These are phyloP conservation scores for Syzygium jambos DNA, from an alignment of 345 rosid genomes.

Conservation along the genomic window DNA sequence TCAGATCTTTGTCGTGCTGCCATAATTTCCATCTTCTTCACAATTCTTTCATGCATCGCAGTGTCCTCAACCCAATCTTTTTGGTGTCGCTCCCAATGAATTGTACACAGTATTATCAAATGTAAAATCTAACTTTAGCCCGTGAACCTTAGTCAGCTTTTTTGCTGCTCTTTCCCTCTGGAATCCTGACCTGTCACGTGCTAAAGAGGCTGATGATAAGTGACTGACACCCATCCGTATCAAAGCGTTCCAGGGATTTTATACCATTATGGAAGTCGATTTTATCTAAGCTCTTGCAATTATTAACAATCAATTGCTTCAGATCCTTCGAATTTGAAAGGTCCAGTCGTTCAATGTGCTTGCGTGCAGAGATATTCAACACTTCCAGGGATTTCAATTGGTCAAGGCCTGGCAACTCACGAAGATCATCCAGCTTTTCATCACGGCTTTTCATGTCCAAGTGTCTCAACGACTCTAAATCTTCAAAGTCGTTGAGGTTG, in stretches of 20 bases:
- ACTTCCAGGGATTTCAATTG: too few species aligned
- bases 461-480: too few species aligned
- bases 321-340: too few species aligned
- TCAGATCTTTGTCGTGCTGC: not conserved
- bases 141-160: not conserved
- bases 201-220: not conserved
- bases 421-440: too few species aligned
- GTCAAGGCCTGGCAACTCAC: too few species aligned
- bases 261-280: not conserved
- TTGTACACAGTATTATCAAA: not conserved
- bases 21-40: not conserved
- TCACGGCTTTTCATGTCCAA: too few species aligned
- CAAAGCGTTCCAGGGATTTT: not conserved
- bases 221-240: not conserved
- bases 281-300: too few species aligned
- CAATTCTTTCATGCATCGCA: too few species aligned
- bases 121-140: not conserved
- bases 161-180: not conserved
- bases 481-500: not conserved
- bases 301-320: too few species aligned
- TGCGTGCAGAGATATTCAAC: too few species aligned
- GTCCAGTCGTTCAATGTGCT: too few species aligned
- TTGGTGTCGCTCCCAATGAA: not conserved
- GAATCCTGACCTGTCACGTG: not conserved
- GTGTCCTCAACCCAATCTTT: not conserved